Conservation (phyloP, 805 yeast genomes). For the Blastobotrys terrestris region DNA sequence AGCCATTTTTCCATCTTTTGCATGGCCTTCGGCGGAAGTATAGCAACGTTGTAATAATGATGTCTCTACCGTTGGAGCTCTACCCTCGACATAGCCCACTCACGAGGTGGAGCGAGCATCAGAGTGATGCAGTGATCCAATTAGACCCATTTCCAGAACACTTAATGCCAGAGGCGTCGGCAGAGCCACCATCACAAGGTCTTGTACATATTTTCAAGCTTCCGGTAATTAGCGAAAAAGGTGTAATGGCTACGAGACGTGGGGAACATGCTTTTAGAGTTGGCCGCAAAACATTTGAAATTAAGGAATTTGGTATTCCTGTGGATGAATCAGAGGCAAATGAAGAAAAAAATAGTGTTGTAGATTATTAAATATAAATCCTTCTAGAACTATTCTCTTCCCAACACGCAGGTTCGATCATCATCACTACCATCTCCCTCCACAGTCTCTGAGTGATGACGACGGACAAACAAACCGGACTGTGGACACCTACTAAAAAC, state of each 20-base stretch:
- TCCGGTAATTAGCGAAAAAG: conserved; percentile 67
- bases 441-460: not conserved
- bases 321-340: conserved; percentile 53
- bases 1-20: conserved; percentile 58
- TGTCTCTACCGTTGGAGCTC: conserved; percentile 59
- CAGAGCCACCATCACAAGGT: conserved; percentile 49
- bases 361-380: not conserved
- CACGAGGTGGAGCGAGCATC: conserved; percentile 47
- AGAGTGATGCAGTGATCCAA: conserved; percentile 64
- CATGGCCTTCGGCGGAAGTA: conserved; percentile 45
- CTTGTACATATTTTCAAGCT: conserved; percentile 68
- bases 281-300: conserved; percentile 75
- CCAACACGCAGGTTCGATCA: not conserved
- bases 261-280: conserved; percentile 84
- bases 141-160: conserved; percentile 79
- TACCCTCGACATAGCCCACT: conserved; percentile 49
- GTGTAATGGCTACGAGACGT: conserved; percentile 66
- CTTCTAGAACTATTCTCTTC: not conserved
- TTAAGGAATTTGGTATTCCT: conserved; percentile 96
- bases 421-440: not conserved
- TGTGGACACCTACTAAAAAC: not conserved
- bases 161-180: conserved; percentile 18
- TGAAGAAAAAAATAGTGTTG: not conserved
- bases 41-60: conserved; percentile 42
- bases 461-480: not conserved